phyloP scores from a whole-genome alignment of 2,329 filamentous ascomycete genomes.

The Ceratocystis colombiana region DNA sequence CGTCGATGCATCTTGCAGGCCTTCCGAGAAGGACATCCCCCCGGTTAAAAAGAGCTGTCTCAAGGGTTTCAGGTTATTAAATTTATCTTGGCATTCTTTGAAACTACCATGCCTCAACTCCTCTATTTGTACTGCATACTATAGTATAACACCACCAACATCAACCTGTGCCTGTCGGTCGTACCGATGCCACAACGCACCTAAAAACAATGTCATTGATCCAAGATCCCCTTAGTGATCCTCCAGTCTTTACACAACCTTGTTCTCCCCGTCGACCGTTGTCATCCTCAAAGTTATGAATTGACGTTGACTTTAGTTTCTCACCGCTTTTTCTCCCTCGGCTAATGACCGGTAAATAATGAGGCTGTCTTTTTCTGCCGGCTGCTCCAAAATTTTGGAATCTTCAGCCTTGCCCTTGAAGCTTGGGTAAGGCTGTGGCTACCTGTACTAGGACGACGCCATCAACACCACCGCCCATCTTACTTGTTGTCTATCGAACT shows the following conservation, averaged over 20 bases:
- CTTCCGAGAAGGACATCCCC: not conserved
- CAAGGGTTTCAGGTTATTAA: not conserved
- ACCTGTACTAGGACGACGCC: no score
- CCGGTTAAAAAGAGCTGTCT: not conserved
- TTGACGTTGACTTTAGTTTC: not conserved
- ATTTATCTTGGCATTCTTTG: constrained; percentile 6
- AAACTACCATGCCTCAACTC: not conserved
- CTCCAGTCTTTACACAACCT: not conserved
- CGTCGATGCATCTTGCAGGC: not conserved
- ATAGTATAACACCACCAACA: not conserved
- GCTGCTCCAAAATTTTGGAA: not conserved
- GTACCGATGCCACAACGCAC: not conserved
- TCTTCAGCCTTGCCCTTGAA: not conserved
- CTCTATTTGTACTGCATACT: not conserved
- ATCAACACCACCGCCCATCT: not conserved
- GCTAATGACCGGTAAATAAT: not conserved
- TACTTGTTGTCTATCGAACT: not conserved
- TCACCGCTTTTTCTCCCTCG: not conserved
- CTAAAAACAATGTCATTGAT: not conserved
- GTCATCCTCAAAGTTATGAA: not conserved
- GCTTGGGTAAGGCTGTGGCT: not conserved
- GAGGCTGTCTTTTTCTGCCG: not conserved
- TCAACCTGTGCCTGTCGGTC: not conserved
- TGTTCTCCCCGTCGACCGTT: not conserved
- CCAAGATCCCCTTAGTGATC: not conserved